Conservation (phyloP, 2,329 filamentous ascomycete species). For the Penicillium sp. region DNA sequence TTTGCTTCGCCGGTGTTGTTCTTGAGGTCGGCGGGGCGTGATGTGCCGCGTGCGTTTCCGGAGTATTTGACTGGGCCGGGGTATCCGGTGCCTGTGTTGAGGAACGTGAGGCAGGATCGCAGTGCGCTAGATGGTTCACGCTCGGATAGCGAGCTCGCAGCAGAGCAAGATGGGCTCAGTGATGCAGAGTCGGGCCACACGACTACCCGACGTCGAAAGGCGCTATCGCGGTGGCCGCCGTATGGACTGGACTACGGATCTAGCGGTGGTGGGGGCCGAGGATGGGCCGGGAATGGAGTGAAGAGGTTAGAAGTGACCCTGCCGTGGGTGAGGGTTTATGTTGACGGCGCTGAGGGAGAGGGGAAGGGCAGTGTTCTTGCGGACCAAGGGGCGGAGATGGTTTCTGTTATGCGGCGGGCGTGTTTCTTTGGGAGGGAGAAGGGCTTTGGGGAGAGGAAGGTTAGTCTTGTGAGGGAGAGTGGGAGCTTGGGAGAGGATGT, state of each 20-base stretch:
- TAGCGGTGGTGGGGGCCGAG: slow-evolving; percentile 14
- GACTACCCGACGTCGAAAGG: slow-evolving; percentile 36
- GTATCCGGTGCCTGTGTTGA: slow-evolving; percentile 33
- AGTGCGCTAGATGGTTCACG: background rate
- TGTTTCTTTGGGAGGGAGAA: slow-evolving; percentile 49
- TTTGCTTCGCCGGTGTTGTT: slow-evolving; percentile 49
- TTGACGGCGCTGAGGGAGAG: slow-evolving; percentile 2
- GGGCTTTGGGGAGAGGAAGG: slow-evolving; percentile 40
- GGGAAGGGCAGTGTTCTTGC: slow-evolving; percentile 32
- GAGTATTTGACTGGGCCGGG: slow-evolving; percentile 37
- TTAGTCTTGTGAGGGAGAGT: slow-evolving; percentile 21
- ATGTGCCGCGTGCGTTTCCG: slow-evolving; percentile 39
- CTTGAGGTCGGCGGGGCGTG: slow-evolving; percentile 44
- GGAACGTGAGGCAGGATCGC: background rate
- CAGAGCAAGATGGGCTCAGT: background rate
- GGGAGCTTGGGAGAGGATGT: slow-evolving; percentile 6
- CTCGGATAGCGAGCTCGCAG: slow-evolving; percentile 11
- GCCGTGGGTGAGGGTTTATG: slow-evolving; percentile 37
- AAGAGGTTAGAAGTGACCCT: slow-evolving; percentile 32
- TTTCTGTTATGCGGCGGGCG: slow-evolving; percentile 43
- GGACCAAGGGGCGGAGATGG: slow-evolving; percentile 45
- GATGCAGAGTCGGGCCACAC: background rate
- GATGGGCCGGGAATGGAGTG: slow-evolving; percentile 19
- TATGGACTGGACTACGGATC: slow-evolving; percentile 39
- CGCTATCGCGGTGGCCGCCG: slow-evolving; percentile 43